Evolutionary conservation across 768 basidiomycete species (phyloP).

Genomic region (Cubamyces lactineus): DNA sequence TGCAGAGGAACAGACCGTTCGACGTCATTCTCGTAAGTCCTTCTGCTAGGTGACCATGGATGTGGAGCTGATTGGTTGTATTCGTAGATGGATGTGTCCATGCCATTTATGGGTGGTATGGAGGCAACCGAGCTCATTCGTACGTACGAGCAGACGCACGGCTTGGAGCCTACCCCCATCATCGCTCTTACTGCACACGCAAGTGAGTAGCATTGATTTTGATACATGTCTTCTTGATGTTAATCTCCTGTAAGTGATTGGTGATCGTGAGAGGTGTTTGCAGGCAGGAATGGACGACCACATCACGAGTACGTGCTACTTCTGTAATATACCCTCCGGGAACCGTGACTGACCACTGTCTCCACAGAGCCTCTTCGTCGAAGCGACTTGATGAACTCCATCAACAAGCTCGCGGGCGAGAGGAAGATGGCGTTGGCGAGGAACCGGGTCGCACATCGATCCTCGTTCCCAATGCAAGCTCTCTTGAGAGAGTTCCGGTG

Average conservation of each 20-base stretch:
- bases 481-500: constrained; percentile 29
- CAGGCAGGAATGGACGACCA: constrained; percentile 85
- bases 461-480: constrained; percentile 25
- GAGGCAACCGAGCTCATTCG: constrained; percentile 95
- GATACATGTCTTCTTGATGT: constrained; percentile 8
- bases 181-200: constrained; percentile 98
- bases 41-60: not conserved
- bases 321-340: not conserved
- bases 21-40: constrained; percentile 86
- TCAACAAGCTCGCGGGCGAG: constrained; percentile 78
- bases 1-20: constrained; percentile 72
- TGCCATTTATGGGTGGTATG: constrained; percentile 99
- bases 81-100: constrained; percentile 92
- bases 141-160: constrained; percentile 74
- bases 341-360: constrained; percentile 13
- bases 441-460: constrained; percentile 25
- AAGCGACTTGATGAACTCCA: constrained; percentile 78
- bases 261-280: constrained; percentile 75
- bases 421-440: constrained; percentile 37
- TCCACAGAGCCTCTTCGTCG: constrained; percentile 73
- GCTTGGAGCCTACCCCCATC: constrained; percentile 80
- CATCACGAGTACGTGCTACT: constrained; percentile 66
- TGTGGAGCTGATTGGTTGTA: not conserved
- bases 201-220: constrained; percentile 55
- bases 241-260: constrained; percentile 68